These are phyloP conservation scores for Penicillium chermesinum DNA, from an alignment of 495 filamentous ascomycete genomes.

Conservation along the genomic window DNA sequence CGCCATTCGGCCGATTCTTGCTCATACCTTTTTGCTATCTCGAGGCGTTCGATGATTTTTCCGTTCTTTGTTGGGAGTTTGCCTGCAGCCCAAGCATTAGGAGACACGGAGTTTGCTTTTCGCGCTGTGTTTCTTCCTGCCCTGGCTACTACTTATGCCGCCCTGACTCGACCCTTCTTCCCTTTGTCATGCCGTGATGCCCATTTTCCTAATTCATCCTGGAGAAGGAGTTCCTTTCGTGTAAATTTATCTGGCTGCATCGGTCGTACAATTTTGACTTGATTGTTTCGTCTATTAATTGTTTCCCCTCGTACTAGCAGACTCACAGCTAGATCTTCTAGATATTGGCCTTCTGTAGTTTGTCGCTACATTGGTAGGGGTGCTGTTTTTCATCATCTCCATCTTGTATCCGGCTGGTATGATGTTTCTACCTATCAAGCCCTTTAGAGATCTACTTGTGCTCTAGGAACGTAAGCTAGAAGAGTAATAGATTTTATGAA, in stretches of 20 bases:
- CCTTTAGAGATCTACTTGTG: too few species aligned
- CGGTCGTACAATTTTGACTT: constrained; percentile 6
- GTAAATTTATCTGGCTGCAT: constrained; percentile 31
- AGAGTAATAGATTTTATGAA: too few species aligned
- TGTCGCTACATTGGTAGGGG: too few species aligned
- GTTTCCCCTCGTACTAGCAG: background rate
- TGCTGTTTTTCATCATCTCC: too few species aligned
- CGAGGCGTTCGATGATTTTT: constrained; percentile 18
- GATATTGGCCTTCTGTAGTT: background rate
- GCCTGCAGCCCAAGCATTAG: constrained; percentile 12
- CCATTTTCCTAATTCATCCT: constrained; percentile 20
- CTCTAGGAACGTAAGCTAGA: too few species aligned
- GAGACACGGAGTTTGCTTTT: constrained; percentile 13
- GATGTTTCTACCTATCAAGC: too few species aligned
- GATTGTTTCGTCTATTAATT: background rate
- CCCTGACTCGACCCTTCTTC: constrained; percentile 23
- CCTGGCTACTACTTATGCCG: background rate
- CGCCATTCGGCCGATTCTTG: constrained; percentile 18
- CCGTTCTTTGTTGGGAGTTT: constrained; percentile 10
- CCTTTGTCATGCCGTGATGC: constrained; percentile 38
- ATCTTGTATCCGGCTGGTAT: too few species aligned
- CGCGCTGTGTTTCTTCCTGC: background rate
- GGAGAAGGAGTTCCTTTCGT: constrained; percentile 20
- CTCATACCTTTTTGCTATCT: constrained; percentile 24
- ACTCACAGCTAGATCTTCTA: background rate